Percentiles rank a stretch among this genome's conserved stretches.
phyloP scores from a whole-genome alignment of 345 rosid genomes.

The Euphorbia lathyris region DNA sequence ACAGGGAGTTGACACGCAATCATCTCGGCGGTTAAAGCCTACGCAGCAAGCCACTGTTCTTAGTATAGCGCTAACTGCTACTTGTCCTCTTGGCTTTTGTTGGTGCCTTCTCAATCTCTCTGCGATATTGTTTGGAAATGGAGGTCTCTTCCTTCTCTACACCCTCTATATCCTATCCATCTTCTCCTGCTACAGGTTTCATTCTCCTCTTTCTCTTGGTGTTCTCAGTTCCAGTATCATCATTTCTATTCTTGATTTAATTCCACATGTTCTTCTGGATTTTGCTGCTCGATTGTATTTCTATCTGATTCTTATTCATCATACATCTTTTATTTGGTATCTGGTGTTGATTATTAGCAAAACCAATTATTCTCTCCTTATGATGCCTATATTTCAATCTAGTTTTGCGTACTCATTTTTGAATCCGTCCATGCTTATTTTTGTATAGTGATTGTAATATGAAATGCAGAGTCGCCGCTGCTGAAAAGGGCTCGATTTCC shows the following conservation, averaged over 20 bases:
- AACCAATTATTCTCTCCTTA: neutral
- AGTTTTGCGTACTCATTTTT: neutral
- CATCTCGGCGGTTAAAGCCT: neutral
- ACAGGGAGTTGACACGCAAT: neutral
- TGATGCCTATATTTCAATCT: neutral
- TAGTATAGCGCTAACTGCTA: neutral
- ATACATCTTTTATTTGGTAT: neutral
- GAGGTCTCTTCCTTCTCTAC: constrained; percentile 41
- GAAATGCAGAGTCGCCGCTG: constrained; percentile 34
- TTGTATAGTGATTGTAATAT: neutral
- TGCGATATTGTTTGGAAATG: constrained; percentile 28
- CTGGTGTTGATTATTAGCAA: neutral
- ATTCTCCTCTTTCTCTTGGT: neutral
- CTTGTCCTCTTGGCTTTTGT: neutral
- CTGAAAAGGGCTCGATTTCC: constrained; percentile 33
- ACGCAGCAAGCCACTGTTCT: too few species aligned
- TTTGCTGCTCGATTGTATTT: neutral
- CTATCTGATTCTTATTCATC: neutral
- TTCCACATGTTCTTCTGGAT: neutral
- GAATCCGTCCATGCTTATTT: neutral
- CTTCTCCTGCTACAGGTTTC: constrained; percentile 44
- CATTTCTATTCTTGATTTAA: neutral
- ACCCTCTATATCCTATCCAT: constrained; percentile 20
- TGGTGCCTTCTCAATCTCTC: neutral
- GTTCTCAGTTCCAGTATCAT: neutral